These are phyloP conservation scores for Gilbertella persicaria DNA, from an alignment of 371 early-diverging fungal genomes.

Conservation along the genomic window DNA sequence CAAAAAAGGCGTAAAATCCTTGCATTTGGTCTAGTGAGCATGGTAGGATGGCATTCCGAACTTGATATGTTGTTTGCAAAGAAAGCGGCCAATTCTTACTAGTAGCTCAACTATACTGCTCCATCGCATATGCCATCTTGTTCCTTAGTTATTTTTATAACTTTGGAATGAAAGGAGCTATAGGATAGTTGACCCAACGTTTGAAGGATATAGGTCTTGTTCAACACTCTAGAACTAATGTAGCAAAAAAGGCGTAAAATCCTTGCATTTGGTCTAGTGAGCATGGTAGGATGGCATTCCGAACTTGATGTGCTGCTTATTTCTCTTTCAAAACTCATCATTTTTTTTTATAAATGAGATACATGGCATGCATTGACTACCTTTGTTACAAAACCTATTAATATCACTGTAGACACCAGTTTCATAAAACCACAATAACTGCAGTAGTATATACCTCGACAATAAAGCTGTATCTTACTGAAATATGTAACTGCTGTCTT, in stretches of 20 bases:
- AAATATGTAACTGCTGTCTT: neutral
- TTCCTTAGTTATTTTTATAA: too few relatives aligned
- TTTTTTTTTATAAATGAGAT: neutral
- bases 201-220: slow-evolving; percentile 3
- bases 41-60: too few relatives aligned
- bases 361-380: slow-evolving; percentile 2
- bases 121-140: too few relatives aligned
- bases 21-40: too few relatives aligned
- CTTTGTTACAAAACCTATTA: slow-evolving; percentile 3
- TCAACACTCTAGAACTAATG: slow-evolving; percentile 5
- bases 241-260: slow-evolving; percentile 3
- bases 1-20: too few relatives aligned
- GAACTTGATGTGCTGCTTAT: slow-evolving; percentile 8
- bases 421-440: neutral
- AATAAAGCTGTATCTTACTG: neutral
- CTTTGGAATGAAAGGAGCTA: too few relatives aligned
- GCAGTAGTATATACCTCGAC: too few relatives aligned
- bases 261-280: slow-evolving; percentile 3
- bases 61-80: too few relatives aligned
- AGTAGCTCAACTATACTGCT: too few relatives aligned
- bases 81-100: too few relatives aligned
- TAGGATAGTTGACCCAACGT: too few relatives aligned
- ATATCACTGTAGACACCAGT: slow-evolving; percentile 1
- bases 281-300: slow-evolving; percentile 7
- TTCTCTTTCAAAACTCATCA: slow-evolving; percentile 1